Evolutionary conservation across 2,329 filamentous ascomycete species (phyloP).

Genomic region (Hypoxylon sp.): DNA sequence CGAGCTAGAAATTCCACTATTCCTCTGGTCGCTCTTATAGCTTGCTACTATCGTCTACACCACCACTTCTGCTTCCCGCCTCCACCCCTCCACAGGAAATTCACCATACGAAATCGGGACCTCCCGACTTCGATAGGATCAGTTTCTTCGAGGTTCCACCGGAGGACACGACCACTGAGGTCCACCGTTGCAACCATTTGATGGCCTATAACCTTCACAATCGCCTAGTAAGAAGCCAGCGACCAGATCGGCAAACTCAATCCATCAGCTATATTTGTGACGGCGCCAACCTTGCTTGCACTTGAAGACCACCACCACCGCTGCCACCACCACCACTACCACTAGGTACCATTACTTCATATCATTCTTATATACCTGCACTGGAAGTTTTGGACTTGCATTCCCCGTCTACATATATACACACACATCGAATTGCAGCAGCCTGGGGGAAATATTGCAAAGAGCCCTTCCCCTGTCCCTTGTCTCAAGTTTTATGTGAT

Average conservation of each 20-base stretch:
- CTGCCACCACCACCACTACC: no score
- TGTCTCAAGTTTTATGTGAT: conserved; percentile 18
- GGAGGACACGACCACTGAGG: conserved; percentile 23
- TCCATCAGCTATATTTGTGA: conserved; percentile 41
- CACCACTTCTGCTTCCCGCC: conserved; percentile 18
- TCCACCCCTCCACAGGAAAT: conserved; percentile 13
- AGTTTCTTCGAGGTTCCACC: conserved; percentile 28
- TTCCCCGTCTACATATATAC: conserved; percentile 13
- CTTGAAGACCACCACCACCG: conserved; percentile 2
- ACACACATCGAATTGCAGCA: conserved; percentile 8
- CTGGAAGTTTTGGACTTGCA: conserved; percentile 29
- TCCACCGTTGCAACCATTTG: conserved; percentile 26
- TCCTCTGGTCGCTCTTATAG: conserved; percentile 1
- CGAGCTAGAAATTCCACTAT: conserved; percentile 25
- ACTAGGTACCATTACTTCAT: neutral
- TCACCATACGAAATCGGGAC: conserved; percentile 38
- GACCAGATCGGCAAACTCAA: conserved; percentile 37
- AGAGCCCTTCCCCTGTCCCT: conserved; percentile 22
- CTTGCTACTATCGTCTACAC: conserved; percentile 20
- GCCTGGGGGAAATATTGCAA: conserved; percentile 38
- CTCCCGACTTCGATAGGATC: conserved; percentile 31
- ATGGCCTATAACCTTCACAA: conserved; percentile 28
- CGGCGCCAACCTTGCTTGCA: conserved; percentile 28
- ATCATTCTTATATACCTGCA: conserved; percentile 40
- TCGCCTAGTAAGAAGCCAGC: conserved; percentile 20